Evolutionary conservation across 306 rosid genomes (phyloP), one percentile per base, ranked within the genome.

Genomic region (Acacia crassicarpa): DNA sequence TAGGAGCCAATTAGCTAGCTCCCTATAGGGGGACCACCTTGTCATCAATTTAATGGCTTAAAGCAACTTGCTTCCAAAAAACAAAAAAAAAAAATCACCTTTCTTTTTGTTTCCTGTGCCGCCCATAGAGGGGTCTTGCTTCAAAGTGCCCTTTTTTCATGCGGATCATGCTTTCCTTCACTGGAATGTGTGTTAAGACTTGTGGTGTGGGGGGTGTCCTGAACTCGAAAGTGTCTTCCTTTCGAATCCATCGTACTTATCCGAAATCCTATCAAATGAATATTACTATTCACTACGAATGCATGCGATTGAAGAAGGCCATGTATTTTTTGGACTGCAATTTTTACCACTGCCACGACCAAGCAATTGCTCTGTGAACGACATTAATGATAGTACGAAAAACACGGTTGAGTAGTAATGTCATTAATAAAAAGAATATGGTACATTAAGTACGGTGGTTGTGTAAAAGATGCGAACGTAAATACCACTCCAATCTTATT

Each of bases 1-100:
- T 15, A 27, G 44, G 23, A 30, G 87, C 54, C 67, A 80, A 20
- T 58, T 76, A 35, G 80, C 71, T 76, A 80, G 77, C 56, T 77
- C 17, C 79, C 30, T 32, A 72, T 13, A 63, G 70, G 76, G 85
- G 84, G 86, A 72, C 87, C 87, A 82, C 84, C 1, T 62, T 23
- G 83, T 75, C 85, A 80, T 81, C 85, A 23, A 72, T 73, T 84
- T 25, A 25, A 80, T 61, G 49, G 56, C 69, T 66, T 65, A 69
- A 74, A 71, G 40, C 56, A 51, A 27, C 72, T 48, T 8, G 67
- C 61, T 66, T 48, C 11, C 2, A n/a, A 45, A 45, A 35, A 45
- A 44, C 46, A 20, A 27, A 27, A 27, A 27, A 27, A 27, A 27
- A n/a, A n/a, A n/a, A n/a, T 23, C 17, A 23, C 13, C 8, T 61